phyloP scores from a whole-genome alignment of 768 basidiomycete species.

The Tylopilus rubrobrunneus region DNA sequence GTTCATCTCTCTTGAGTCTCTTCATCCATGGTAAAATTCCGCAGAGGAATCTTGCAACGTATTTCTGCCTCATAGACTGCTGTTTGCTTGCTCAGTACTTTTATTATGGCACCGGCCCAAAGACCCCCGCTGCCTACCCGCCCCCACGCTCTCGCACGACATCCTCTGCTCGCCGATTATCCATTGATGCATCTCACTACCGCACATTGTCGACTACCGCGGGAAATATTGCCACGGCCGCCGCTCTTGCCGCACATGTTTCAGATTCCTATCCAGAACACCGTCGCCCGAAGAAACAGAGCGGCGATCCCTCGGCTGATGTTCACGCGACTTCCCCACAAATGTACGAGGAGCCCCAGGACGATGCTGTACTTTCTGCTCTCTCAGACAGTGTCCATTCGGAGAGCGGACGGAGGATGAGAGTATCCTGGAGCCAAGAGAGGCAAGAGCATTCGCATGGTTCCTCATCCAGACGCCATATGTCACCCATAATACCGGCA shows the following conservation, averaged over 20 bases:
- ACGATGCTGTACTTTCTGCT: conserved; percentile 49
- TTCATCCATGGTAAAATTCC: conserved; percentile 6
- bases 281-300: conserved; percentile 28
- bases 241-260: conserved; percentile 63
- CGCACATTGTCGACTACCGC: conserved; percentile 67
- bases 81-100: conserved; percentile 74
- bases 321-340: conserved; percentile 11
- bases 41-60: conserved; percentile 86
- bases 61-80: conserved; percentile 85
- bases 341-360: conserved; percentile 27
- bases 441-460: conserved; percentile 45
- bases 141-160: conserved; percentile 42
- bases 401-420: conserved; percentile 56
- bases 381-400: conserved; percentile 78
- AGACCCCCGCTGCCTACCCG: conserved; percentile 32
- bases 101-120: conserved; percentile 54
- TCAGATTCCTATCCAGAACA: conserved; percentile 45
- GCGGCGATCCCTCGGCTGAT: conserved; percentile 23
- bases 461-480: conserved; percentile 41
- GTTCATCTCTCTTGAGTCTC: conserved; percentile 15
- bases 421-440: conserved; percentile 71
- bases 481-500: conserved; percentile 30
- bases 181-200: conserved; percentile 59
- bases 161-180: conserved; percentile 43
- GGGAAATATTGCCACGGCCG: conserved; percentile 68